These are phyloP conservation scores for Rhodotorula babjevae DNA, from an alignment of 768 basidiomycete species.

Conservation along the genomic window DNA sequence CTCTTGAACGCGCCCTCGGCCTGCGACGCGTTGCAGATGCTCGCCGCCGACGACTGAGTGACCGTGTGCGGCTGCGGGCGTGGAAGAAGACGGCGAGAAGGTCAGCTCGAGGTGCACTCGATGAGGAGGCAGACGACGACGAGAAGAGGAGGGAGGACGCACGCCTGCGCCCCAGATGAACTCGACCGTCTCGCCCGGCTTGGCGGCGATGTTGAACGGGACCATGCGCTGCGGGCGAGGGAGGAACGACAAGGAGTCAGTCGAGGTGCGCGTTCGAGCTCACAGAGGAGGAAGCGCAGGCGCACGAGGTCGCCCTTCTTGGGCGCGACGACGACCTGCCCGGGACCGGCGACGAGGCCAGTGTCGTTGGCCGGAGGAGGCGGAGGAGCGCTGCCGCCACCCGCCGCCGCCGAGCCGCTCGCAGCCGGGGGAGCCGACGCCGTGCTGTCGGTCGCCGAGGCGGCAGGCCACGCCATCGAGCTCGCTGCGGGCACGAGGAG, in stretches of 20 bases:
- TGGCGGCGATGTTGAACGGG: constrained; percentile 25
- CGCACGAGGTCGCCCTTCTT: constrained; percentile 32
- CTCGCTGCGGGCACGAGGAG: neutral
- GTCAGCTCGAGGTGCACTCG: neutral
- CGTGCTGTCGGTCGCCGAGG: neutral
- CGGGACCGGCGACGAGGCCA: constrained; percentile 4
- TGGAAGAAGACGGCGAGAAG: no score
- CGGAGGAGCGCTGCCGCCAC: no score
- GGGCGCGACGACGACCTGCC: constrained; percentile 32
- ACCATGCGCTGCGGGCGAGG: constrained; percentile 6
- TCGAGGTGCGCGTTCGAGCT: no score
- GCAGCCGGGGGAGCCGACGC: neutral
- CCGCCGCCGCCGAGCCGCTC: neutral
- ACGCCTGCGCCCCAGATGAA: constrained; percentile 57
- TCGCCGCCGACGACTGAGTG: constrained; percentile 66
- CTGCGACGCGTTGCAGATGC: constrained; percentile 67
- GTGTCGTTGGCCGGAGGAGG: neutral
- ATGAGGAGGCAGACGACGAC: neutral
- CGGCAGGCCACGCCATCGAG: neutral
- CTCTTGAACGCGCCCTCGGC: constrained; percentile 58
- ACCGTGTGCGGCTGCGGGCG: constrained; percentile 65
- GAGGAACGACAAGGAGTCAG: no score
- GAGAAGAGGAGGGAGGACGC: neutral
- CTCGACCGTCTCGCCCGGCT: constrained; percentile 1
- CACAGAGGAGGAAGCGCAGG: neutral